Conservation (phyloP, 371 early-diverging fungal genomes). For the Dipsacomyces acuminosporus region DNA sequence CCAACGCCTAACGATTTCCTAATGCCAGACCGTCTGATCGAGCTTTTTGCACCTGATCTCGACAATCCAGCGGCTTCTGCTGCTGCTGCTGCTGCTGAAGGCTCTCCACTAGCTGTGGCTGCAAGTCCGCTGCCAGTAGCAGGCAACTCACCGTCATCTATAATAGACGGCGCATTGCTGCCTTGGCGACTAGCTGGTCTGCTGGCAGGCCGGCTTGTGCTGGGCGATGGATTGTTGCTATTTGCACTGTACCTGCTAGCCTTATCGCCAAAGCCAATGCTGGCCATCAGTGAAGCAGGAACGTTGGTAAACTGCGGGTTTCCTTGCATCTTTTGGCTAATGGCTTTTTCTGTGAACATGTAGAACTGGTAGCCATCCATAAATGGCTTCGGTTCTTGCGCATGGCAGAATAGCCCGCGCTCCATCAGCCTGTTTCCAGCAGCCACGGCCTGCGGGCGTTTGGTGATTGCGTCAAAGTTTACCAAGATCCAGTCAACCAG, state of each 20-base stretch:
- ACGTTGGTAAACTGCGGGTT: constrained; percentile 24
- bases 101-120: too few relatives aligned
- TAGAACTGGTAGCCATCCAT: constrained; percentile 94
- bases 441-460: constrained; percentile 75
- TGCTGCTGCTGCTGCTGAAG: constrained; percentile 3
- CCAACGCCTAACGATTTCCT: too few relatives aligned
- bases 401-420: constrained; percentile 75
- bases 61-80: constrained; percentile 5
- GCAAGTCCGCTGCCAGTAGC: too few relatives aligned
- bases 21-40: too few relatives aligned
- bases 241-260: constrained; percentile 18
- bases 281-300: constrained; percentile 38
- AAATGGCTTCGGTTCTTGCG: constrained; percentile 64
- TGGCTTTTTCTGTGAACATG: constrained; percentile 61
- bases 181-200: constrained; percentile 41
- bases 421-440: constrained; percentile 77
- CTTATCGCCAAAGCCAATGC: constrained; percentile 21
- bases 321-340: constrained; percentile 48
- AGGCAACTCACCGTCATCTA: constrained; percentile 4
- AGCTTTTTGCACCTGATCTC: constrained; percentile 21
- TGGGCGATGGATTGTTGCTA: constrained; percentile 28
- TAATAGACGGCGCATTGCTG: constrained; percentile 27
- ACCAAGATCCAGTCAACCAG: constrained; percentile 86
- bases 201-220: constrained; percentile 30
- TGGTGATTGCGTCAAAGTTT: constrained; percentile 71